phyloP scores from a whole-genome alignment of 306 rosid genomes.

The Aeschynomene evenia region DNA sequence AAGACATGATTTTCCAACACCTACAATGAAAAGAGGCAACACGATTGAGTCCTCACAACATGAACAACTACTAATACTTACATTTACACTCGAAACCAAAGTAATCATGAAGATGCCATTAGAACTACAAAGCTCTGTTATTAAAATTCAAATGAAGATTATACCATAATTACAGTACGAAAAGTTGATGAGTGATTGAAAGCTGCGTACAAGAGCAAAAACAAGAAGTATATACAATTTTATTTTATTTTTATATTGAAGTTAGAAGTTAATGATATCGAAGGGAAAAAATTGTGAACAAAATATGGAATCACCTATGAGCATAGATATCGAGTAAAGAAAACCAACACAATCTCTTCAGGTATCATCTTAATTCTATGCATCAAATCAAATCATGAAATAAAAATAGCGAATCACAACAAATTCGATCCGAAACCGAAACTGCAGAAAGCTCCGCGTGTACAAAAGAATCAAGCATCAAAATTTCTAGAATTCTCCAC shows the following conservation, averaged over 20 bases:
- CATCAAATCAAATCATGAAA: not conserved
- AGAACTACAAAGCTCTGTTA: not conserved
- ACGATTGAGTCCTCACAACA: not conserved
- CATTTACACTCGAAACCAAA: not conserved
- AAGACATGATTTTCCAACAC: conserved; percentile 97
- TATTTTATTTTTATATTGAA: not conserved
- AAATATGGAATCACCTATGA: not conserved
- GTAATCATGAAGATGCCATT: not conserved
- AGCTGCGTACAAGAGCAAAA: not conserved
- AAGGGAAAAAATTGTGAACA: not conserved
- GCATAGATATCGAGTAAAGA: not conserved
- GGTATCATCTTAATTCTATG: not conserved
- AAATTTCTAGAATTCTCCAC: not conserved
- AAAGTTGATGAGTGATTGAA: not conserved
- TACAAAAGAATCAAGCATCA: not conserved
- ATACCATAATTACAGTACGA: not conserved
- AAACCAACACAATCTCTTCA: not conserved
- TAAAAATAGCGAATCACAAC: not conserved
- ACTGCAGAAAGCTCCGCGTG: not conserved
- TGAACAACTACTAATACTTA: not conserved
- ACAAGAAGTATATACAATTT: not conserved
- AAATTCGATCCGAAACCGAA: conserved; percentile 19
- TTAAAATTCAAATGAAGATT: not conserved
- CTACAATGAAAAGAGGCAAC: conserved; percentile 33
- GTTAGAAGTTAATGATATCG: not conserved